Evolutionary conservation across 139 green algal species (phyloP), one percentile per base, ranked within the genome.

Genomic region (Desmodesmus armatus): DNA sequence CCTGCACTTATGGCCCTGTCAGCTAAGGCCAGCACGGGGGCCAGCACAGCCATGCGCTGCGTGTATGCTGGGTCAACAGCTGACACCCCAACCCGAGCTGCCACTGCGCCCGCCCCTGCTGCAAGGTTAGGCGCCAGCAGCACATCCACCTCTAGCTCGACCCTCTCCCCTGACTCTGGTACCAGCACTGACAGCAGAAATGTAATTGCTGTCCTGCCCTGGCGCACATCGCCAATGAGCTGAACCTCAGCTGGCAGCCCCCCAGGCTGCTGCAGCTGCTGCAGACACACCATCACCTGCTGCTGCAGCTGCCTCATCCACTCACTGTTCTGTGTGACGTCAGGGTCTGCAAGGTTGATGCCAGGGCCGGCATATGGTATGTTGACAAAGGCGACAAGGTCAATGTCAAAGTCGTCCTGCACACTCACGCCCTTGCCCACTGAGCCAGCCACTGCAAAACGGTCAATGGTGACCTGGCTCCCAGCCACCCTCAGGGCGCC

Each of bases 221-320:
- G 7, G 15, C 11, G 23, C 21, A 27, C 27, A 6, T 3, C 27
- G 27, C 33, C 19, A 35, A 35, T 66, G 58, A 58, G 13, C 47
- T 58, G 47, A 13, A 58, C 47, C 13, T 15, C 17, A n/a, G n/a
- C n/a, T n/a, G n/a, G n/a, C n/a, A n/a, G n/a, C n/a, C n/a, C n/a
- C n/a, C n/a, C n/a, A n/a, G n/a, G 47, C 47, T 58, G 47, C 47
- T 58, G 47, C 58, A 66, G 58, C 58, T 66, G 58, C 58, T 66
- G 58, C 58, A 66, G 58, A 25, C 31, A 27, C 21, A 7, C 11
- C 27, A 23, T 11, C 23, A 66, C 27, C 58, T 66, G 58, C 58
- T 66, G 19, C 58, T 35, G 15, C 58, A 35, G 21, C 4, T 35
- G 3, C 2, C 3, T 27, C 25, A 66, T 66, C 58, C 58, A 66